These are phyloP conservation scores for Peltaster fructicola DNA, from an alignment of 2,329 filamentous ascomycete species.

Conservation along the genomic window DNA sequence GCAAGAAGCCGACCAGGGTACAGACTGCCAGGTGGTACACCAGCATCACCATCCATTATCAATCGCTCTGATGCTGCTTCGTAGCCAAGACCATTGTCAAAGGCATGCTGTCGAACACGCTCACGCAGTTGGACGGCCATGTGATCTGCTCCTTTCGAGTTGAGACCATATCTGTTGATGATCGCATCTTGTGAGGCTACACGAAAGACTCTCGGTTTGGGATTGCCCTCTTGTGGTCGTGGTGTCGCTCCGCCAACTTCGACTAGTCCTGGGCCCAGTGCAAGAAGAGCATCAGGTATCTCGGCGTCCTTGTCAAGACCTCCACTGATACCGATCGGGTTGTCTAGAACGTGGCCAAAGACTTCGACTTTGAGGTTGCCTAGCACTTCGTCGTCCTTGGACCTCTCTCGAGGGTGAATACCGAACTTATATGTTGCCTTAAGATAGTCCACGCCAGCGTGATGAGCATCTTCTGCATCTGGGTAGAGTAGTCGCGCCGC, in stretches of 20 bases:
- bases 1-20: conserved; percentile 58
- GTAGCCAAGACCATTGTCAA: conserved; percentile 46
- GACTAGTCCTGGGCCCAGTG: conserved; percentile 67
- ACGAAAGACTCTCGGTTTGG: conserved; percentile 73
- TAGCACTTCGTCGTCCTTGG: conserved; percentile 33
- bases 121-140: conserved; percentile 65
- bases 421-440: conserved; percentile 56
- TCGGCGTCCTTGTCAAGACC: conserved; percentile 91
- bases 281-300: conserved; percentile 69
- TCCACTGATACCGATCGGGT: conserved; percentile 87
- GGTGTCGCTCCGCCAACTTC: conserved; percentile 88
- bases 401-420: conserved; percentile 67
- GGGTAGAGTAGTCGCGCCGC: conserved; percentile 47
- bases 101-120: conserved; percentile 61
- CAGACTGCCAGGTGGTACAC: conserved; percentile 71
- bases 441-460: conserved; percentile 53
- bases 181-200: conserved; percentile 68
- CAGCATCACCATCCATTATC: conserved; percentile 58
- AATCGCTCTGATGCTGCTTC: conserved; percentile 46
- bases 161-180: conserved; percentile 92
- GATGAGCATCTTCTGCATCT: conserved; percentile 85
- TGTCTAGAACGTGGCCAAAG: conserved; percentile 60
- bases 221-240: conserved; percentile 73
- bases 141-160: conserved; percentile 74
- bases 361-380: conserved; percentile 44